Evolutionary conservation across 805 yeast species (phyloP).

Genomic region (Ogataea pignaliae): DNA sequence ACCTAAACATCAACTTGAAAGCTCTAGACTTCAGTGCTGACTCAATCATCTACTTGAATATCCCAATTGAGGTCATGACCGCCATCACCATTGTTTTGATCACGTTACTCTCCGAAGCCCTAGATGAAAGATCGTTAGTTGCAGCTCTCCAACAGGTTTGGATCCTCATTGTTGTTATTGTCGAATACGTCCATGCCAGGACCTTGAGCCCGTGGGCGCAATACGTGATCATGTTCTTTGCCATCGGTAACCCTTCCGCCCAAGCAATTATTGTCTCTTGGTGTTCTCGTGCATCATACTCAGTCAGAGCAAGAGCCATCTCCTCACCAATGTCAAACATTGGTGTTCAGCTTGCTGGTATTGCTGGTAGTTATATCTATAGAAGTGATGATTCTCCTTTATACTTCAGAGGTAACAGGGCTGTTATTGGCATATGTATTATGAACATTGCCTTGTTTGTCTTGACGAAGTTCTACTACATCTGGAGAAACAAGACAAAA

Average conservation of each 20-base stretch:
- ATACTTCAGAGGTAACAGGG: conserved; percentile 49
- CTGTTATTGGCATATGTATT: conserved; percentile 32
- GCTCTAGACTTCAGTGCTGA: conserved; percentile 44
- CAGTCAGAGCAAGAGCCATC: conserved; percentile 56
- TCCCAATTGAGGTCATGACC: conserved; percentile 38
- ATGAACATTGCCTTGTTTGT: conserved; percentile 27
- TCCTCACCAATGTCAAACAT: conserved; percentile 58
- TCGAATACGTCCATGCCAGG: conserved; percentile 8
- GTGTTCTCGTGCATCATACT: conserved; percentile 56
- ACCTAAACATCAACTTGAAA: conserved; percentile 42
- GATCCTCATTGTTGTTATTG: conserved; percentile 10
- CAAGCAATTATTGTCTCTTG: conserved; percentile 50
- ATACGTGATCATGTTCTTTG: conserved; percentile 12
- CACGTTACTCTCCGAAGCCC: conserved; percentile 31
- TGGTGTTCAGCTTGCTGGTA: conserved; percentile 47
- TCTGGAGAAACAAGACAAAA: conserved; percentile 41
- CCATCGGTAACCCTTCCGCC: conserved; percentile 37
- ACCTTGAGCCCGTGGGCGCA: conserved; percentile 8
- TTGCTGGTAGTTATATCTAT: conserved; percentile 49
- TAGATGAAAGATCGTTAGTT: conserved; percentile 22
- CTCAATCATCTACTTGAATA: conserved; percentile 42
- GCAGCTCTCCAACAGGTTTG: conserved; percentile 11
- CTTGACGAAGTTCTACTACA: conserved; percentile 32
- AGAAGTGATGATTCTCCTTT: conserved; percentile 50
- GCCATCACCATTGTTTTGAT: conserved; percentile 29